Evolutionary conservation across 805 yeast genomes (phyloP).

Genomic region (Candida ortonii): DNA sequence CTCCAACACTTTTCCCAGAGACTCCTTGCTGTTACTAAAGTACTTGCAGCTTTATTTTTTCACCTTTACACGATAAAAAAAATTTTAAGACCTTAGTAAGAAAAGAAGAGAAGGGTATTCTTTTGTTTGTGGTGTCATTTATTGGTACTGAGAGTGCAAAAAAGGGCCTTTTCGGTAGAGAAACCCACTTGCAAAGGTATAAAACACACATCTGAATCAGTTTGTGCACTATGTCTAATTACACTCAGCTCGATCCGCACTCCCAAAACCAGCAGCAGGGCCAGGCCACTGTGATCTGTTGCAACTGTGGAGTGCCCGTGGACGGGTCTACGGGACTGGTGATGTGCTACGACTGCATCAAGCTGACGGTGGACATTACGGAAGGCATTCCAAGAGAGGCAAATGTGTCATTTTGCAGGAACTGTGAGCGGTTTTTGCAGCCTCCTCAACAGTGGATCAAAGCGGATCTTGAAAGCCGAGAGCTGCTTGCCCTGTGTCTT

Average conservation of each 20-base stretch:
- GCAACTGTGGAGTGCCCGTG: slow-evolving; percentile 98
- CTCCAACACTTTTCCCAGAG: too few relatives aligned
- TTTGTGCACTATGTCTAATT: slow-evolving; percentile 40
- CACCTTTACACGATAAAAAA: too few relatives aligned
- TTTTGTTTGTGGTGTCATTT: too few relatives aligned
- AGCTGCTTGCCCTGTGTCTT: slow-evolving; percentile 84
- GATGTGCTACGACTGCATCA: slow-evolving; percentile 97
- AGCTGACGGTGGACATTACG: slow-evolving; percentile 88
- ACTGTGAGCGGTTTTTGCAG: slow-evolving; percentile 92
- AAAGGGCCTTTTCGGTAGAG: too few relatives aligned
- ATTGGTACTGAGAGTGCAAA: too few relatives aligned
- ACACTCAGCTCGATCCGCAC: slow-evolving; percentile 41
- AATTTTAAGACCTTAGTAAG: too few relatives aligned
- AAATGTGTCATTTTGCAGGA: slow-evolving; percentile 88
- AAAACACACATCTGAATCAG: not conserved
- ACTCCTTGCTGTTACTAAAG: too few relatives aligned
- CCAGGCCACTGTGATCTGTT: slow-evolving; percentile 86
- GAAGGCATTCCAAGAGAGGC: slow-evolving; percentile 94
- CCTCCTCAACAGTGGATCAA: slow-evolving; percentile 94
- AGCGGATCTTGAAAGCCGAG: slow-evolving; percentile 90
- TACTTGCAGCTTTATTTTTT: too few relatives aligned
- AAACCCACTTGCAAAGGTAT: too few relatives aligned
- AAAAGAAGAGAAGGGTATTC: too few relatives aligned
- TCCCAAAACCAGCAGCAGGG: slow-evolving; percentile 29
- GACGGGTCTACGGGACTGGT: slow-evolving; percentile 92